These are phyloP conservation scores for Xerocomellus intermedius DNA, from an alignment of 768 basidiomycete species.

Conservation along the genomic window DNA sequence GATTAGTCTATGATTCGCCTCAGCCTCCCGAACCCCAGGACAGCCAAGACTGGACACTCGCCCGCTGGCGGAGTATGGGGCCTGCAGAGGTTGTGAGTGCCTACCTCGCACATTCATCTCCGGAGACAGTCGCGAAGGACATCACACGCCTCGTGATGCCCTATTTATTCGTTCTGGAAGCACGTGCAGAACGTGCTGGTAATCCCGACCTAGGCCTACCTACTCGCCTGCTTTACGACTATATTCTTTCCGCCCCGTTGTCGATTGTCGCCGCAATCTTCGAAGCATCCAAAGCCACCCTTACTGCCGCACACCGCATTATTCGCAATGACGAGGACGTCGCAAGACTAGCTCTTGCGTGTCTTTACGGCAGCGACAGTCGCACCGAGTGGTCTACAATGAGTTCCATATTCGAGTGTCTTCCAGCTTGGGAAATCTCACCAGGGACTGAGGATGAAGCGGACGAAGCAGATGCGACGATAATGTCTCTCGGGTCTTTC, in stretches of 20 bases:
- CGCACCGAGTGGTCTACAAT: constrained; percentile 77
- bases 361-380: constrained; percentile 79
- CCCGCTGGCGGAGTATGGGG: constrained; percentile 67
- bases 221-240: constrained; percentile 65
- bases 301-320: constrained; percentile 66
- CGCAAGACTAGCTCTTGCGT: constrained; percentile 81
- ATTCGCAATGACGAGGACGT: constrained; percentile 82
- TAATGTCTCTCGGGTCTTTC: constrained; percentile 76
- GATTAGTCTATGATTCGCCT: constrained; percentile 81
- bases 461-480: constrained; percentile 79
- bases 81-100: constrained; percentile 65
- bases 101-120: constrained; percentile 73
- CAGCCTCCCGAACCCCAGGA: constrained; percentile 39
- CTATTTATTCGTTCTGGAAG: constrained; percentile 90
- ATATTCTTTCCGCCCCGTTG: constrained; percentile 66
- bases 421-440: constrained; percentile 82
- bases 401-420: constrained; percentile 92
- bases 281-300: constrained; percentile 88
- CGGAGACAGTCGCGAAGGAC: constrained; percentile 61
- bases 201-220: constrained; percentile 65
- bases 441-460: constrained; percentile 58
- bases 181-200: constrained; percentile 80
- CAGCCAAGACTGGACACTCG: constrained; percentile 72
- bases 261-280: constrained; percentile 73
- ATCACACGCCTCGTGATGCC: constrained; percentile 82